Evolutionary conservation across 1,139 yeast genomes (phyloP).

Genomic region (Lodderomyces margitis): DNA sequence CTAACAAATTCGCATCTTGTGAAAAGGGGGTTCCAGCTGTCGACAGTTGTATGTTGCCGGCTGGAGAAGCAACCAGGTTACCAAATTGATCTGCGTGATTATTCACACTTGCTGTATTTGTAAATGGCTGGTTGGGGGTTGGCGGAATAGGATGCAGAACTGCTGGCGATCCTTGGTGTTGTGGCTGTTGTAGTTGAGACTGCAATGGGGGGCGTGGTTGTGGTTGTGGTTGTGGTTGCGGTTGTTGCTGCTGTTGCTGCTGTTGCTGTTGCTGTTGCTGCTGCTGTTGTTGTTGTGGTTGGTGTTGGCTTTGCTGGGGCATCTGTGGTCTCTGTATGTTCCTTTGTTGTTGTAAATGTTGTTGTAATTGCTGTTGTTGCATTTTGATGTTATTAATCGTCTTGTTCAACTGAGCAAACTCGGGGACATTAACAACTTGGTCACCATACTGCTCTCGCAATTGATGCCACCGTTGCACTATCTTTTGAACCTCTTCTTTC

Average conservation of each 20-base stretch:
- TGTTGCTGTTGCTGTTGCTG: conserved; percentile 15
- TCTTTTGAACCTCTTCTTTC: conserved; percentile 45
- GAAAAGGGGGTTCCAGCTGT: conserved; percentile 13
- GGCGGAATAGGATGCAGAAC: conserved; percentile 11
- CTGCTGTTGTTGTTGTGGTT: conserved; percentile 14
- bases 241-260: conserved; percentile 12
- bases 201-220: conserved; percentile 8
- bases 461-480: conserved; percentile 59
- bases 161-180: conserved; percentile 10
- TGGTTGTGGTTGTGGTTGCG: conserved; percentile 5
- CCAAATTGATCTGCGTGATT: conserved; percentile 3
- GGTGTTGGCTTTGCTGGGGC: conserved; percentile 14
- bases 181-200: conserved; percentile 13
- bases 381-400: conserved; percentile 52
- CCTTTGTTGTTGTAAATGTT: conserved; percentile 18
- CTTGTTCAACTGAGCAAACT: conserved; percentile 58
- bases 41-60: conserved; percentile 10
- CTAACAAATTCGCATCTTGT: conserved; percentile 12
- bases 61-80: conserved; percentile 12
- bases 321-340: conserved; percentile 14
- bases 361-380: conserved; percentile 23
- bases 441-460: conserved; percentile 63
- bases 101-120: conserved; percentile 7
- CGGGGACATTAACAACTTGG: conserved; percentile 59
- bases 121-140: conserved; percentile 10